These are phyloP conservation scores for Ambrosiella cleistominuta DNA, from an alignment of 2,329 filamentous ascomycete species.

Conservation along the genomic window DNA sequence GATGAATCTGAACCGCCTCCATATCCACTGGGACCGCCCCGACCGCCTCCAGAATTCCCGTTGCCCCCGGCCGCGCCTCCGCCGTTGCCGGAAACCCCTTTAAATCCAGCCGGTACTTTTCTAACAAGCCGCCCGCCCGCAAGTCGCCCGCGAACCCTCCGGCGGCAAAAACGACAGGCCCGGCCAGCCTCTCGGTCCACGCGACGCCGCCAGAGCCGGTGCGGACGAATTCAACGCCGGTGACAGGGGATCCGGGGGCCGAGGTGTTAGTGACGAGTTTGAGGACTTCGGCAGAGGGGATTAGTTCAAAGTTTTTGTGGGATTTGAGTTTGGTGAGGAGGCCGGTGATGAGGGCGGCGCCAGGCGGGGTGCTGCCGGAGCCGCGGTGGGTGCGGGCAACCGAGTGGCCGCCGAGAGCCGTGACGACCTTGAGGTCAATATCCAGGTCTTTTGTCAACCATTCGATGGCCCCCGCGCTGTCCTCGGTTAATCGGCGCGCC, in stretches of 20 bases:
- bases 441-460: constrained; percentile 41
- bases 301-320: constrained; percentile 32
- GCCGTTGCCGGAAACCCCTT: constrained; percentile 44
- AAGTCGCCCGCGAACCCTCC: constrained; percentile 47
- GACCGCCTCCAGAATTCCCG: constrained; percentile 24
- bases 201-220: constrained; percentile 17
- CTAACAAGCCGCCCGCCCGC: constrained; percentile 34
- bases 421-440: constrained; percentile 40
- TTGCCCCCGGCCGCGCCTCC: constrained; percentile 37
- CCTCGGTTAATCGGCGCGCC: constrained; percentile 29
- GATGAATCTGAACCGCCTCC: constrained; percentile 45
- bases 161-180: constrained; percentile 40
- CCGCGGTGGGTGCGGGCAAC: constrained; percentile 40
- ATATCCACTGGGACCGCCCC: constrained; percentile 31
- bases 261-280: constrained; percentile 24
- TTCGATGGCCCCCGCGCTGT: constrained; percentile 31
- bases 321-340: constrained; percentile 34
- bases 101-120: constrained; percentile 40
- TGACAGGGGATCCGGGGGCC: constrained; percentile 20
- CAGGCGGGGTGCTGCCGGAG: constrained; percentile 36
- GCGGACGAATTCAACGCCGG: constrained; percentile 32
- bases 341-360: constrained; percentile 38
- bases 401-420: constrained; percentile 41
- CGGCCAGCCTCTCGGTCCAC: constrained; percentile 23
- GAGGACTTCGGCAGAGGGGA: constrained; percentile 35